Base-by-base conservation (phyloP, 495 filamentous ascomycete species). In the Talaromyces thailandensis region DNA sequence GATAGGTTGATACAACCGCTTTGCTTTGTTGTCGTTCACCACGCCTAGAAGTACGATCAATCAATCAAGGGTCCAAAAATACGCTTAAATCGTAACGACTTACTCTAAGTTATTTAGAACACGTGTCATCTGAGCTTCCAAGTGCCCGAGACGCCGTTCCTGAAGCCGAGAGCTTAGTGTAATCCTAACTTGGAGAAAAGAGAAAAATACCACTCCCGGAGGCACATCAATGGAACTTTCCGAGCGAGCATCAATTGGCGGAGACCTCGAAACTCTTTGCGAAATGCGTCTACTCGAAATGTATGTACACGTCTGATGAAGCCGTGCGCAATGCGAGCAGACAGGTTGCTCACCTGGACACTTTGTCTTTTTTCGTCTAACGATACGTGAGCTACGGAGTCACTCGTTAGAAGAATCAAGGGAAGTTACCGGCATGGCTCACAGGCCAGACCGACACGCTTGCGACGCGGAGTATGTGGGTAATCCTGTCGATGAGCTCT, bases 311-410 rank as follows among this genome's bases (percentile, higher is more conserved):
- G 62, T 64, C 61, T 81, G 78, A 4, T 68, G 67, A 37, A 81
- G 64, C 56, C 78, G 70, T 18, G 74, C 66, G 66, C 78, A 81
- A 29, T 78, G 66, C 2, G 78, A 80, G 61, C 78, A 81, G 26
- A 74, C 62, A 4, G 78, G 78, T 40, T 79, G 78, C 63, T 80
- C 78, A 24, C 78, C 78, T 4, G 76, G 75, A 37, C 78, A 81
- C 71, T 75, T 76, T 21, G 77, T 74, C 61, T 81, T 81, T 61
- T 81, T 81, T 29, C 78, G 73, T 56, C 78, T 60, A 25, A 16
- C 2, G 2, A n/a, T 26, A 1, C 23, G 6, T 60, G 6, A 28
- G 32, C 6, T 59, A 31, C 29, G 24, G 32, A 9, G 23, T 37
- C 14, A 25, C 16, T 28, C 6, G 40, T 3, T 8, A 45, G 25